A percentile compares a stretch with the other conserved stretches of the same genome.
Evolutionary conservation across 73 alveolate species (phyloP).

Genomic region (Paramecium sonneborni): DNA sequence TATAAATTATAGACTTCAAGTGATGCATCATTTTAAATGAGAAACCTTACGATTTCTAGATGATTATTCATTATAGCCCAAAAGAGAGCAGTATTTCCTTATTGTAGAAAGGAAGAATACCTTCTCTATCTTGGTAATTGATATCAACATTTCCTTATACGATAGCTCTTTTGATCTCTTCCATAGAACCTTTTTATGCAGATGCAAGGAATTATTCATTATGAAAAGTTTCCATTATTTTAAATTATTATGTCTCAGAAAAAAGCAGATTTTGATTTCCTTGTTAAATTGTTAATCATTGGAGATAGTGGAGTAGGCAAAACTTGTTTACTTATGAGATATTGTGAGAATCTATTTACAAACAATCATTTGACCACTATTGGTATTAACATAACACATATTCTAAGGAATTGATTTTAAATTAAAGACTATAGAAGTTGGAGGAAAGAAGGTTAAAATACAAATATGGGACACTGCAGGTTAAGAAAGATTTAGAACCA

Average conservation of each 20-base stretch:
- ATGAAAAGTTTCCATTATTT: constrained; percentile 32
- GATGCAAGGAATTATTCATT: background rate
- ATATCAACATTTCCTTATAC: background rate
- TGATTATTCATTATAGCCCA: background rate
- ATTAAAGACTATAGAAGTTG: constrained; percentile 78
- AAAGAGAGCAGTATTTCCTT: background rate
- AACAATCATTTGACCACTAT: constrained; percentile 82
- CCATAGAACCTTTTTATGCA: background rate
- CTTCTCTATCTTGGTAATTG: constrained; percentile 36
- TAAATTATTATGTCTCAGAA: constrained; percentile 31
- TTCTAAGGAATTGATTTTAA: constrained; percentile 85
- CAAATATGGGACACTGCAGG: constrained; percentile 98
- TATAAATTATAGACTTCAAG: constrained; percentile 1
- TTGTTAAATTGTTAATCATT: constrained; percentile 76
- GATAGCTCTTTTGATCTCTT: background rate
- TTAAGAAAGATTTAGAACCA: constrained; percentile 89
- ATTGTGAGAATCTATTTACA: constrained; percentile 84
- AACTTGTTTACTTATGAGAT: constrained; percentile 83
- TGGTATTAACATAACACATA: constrained; percentile 68
- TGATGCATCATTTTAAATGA: background rate
- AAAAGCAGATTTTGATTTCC: constrained; percentile 36
- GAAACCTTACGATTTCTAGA: background rate
- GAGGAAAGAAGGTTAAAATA: constrained; percentile 80
- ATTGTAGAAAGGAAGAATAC: background rate
- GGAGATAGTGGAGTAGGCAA: constrained; percentile 93